These are phyloP conservation scores for Pythium grandisporangium DNA, from an alignment of 352 stramenopile genomes.

Conservation along the genomic window DNA sequence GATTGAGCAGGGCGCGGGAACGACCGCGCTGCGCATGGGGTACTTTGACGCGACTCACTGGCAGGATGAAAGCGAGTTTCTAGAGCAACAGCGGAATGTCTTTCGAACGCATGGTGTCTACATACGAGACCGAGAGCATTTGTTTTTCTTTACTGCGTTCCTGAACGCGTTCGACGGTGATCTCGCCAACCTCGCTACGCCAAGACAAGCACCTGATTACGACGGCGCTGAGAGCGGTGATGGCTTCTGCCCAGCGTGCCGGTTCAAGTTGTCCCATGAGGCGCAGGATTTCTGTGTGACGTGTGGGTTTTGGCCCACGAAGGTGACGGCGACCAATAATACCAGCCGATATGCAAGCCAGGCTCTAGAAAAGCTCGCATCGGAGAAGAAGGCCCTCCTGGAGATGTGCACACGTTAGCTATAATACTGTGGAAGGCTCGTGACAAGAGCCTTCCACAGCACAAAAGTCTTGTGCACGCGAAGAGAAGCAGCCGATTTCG, in stretches of 20 bases:
- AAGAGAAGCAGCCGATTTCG: neutral
- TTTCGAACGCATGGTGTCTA: constrained; percentile 35
- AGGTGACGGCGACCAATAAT: constrained; percentile 42
- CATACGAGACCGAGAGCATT: constrained; percentile 54
- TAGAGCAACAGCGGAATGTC: constrained; percentile 13
- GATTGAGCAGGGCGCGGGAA: constrained; percentile 79
- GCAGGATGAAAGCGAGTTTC: constrained; percentile 30
- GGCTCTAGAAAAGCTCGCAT: constrained; percentile 28
- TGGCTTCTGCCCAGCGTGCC: constrained; percentile 24
- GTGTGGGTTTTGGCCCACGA: constrained; percentile 63
- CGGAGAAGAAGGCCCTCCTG: constrained; percentile 10
- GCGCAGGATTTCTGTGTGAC: constrained; percentile 50
- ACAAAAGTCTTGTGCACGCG: no score
- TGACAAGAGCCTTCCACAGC: no score
- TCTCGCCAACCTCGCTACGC: constrained; percentile 25
- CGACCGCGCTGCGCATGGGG: constrained; percentile 50
- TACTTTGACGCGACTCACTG: constrained; percentile 50
- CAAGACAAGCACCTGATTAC: neutral
- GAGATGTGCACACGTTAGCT: neutral
- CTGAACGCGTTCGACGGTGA: constrained; percentile 36
- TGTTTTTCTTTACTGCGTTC: constrained; percentile 65
- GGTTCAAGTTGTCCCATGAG: constrained; percentile 31
- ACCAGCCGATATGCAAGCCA: constrained; percentile 32
- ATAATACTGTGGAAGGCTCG: neutral
- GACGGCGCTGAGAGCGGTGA: constrained; percentile 1